Conservation (phyloP, 805 yeast species). For the Starmera pachycereana region DNA sequence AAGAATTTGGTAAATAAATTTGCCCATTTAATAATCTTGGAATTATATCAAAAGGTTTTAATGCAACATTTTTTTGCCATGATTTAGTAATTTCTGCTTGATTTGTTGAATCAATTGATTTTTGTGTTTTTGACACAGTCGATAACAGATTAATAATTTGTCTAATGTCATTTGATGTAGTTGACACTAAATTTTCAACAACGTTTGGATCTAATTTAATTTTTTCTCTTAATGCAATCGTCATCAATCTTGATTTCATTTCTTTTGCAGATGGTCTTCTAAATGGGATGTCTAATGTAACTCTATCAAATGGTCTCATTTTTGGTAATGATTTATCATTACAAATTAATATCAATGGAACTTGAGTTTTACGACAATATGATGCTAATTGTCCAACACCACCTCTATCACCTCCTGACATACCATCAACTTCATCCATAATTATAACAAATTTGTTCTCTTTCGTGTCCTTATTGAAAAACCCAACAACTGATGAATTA, state of each 20-base stretch:
- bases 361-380: constrained; percentile 72
- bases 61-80: constrained; percentile 85
- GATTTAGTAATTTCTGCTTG: constrained; percentile 50
- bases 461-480: constrained; percentile 33
- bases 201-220: constrained; percentile 70
- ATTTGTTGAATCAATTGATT: constrained; percentile 49
- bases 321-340: constrained; percentile 89
- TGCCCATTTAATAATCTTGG: constrained; percentile 54
- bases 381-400: constrained; percentile 93
- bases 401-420: constrained; percentile 98
- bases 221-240: constrained; percentile 81
- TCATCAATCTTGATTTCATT: constrained; percentile 74
- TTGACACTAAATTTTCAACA: constrained; percentile 73
- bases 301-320: constrained; percentile 91
- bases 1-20: constrained; percentile 41
- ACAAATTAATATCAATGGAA: constrained; percentile 89
- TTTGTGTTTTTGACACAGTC: constrained; percentile 69
- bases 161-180: constrained; percentile 86
- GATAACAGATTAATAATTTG: constrained; percentile 87
- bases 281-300: constrained; percentile 70
- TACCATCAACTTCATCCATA: constrained; percentile 99
- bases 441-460: constrained; percentile 62
- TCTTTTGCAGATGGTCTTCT: constrained; percentile 81
- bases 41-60: constrained; percentile 88
- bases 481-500: constrained; percentile 80